Percentiles rank a stretch among this genome's conserved stretches.
phyloP scores from a whole-genome alignment of 73 alveolate species.

The Diophrys appendiculata region DNA sequence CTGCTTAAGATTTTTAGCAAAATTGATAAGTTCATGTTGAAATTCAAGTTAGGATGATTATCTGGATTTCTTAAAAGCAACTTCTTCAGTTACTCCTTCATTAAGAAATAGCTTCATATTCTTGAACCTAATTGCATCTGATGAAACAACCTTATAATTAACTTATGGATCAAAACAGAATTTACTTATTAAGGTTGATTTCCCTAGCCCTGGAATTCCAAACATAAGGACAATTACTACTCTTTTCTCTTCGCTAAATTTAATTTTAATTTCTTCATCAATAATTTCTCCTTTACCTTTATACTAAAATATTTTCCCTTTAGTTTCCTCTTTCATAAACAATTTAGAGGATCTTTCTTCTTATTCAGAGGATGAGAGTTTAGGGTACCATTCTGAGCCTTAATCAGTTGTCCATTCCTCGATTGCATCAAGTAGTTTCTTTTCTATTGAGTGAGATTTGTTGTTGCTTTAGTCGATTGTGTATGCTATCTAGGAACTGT shows the following conservation, averaged over 20 bases:
- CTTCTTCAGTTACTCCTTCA: no score
- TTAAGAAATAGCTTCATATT: no score
- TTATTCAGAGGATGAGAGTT: not conserved
- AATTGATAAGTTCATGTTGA: no score
- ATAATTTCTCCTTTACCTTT: not conserved
- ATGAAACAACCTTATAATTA: not conserved
- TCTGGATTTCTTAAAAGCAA: no score
- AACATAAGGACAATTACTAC: conserved; percentile 60
- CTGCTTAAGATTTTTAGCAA: no score
- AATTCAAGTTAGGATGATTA: no score
- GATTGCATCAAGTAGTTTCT: not conserved
- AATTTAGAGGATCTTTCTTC: no score
- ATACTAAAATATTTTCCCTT: not conserved
- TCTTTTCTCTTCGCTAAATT: not conserved
- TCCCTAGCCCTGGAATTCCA: conserved; percentile 70
- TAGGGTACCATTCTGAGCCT: not conserved
- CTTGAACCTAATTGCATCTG: not conserved
- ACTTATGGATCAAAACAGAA: conserved; percentile 48
- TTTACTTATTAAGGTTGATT: conserved; percentile 56
- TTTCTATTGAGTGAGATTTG: not conserved
- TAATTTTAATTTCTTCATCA: not conserved
- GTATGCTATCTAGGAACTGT: no score
- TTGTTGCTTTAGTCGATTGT: no score
- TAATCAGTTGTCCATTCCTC: not conserved
- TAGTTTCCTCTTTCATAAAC: not conserved